Conservation (phyloP, 108 stramenopile species). For the Pseudonitzschia multiseries region DNA sequence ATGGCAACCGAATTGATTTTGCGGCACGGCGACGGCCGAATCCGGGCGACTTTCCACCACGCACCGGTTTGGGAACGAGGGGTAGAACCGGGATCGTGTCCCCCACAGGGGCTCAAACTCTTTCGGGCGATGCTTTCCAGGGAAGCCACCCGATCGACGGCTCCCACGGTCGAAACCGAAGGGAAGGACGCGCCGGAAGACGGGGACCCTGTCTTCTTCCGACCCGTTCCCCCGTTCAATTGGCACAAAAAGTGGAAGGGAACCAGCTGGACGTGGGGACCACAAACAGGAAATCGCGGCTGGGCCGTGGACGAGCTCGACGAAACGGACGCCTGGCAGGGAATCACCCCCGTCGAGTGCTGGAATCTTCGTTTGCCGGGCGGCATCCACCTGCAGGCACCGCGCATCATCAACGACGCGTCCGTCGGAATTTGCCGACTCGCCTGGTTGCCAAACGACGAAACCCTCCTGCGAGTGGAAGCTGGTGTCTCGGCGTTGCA, state of each 20-base stretch:
- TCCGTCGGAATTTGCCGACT: conserved; percentile 63
- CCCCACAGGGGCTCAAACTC: conserved; percentile 80
- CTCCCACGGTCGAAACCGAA: conserved; percentile 69
- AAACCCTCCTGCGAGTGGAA: conserved; percentile 73
- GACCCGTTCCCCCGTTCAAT: conserved; percentile 74
- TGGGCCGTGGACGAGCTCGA: conserved; percentile 76
- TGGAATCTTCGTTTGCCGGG: conserved; percentile 75
- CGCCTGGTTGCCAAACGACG: conserved; percentile 82
- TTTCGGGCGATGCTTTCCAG: conserved; percentile 71
- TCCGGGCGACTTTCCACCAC: conserved; percentile 83
- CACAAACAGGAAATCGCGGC: conserved; percentile 73
- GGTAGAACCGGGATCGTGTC: conserved; percentile 73
- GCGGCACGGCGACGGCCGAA: conserved; percentile 70
- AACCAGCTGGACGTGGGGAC: conserved; percentile 84
- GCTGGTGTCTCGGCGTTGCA: conserved; percentile 78
- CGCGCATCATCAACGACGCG: conserved; percentile 61
- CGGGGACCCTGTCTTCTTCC: conserved; percentile 67
- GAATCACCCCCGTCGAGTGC: conserved; percentile 50
- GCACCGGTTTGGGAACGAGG: conserved; percentile 85
- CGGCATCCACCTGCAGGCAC: conserved; percentile 70
- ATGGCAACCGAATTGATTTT: conserved; percentile 82
- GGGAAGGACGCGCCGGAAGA: conserved; percentile 41
- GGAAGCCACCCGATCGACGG: conserved; percentile 56
- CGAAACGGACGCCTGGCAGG: conserved; percentile 86
- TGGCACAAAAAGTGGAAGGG: conserved; percentile 86